Conservation (phyloP, 768 basidiomycete genomes). For the Candolleomyces eurysporus region DNA sequence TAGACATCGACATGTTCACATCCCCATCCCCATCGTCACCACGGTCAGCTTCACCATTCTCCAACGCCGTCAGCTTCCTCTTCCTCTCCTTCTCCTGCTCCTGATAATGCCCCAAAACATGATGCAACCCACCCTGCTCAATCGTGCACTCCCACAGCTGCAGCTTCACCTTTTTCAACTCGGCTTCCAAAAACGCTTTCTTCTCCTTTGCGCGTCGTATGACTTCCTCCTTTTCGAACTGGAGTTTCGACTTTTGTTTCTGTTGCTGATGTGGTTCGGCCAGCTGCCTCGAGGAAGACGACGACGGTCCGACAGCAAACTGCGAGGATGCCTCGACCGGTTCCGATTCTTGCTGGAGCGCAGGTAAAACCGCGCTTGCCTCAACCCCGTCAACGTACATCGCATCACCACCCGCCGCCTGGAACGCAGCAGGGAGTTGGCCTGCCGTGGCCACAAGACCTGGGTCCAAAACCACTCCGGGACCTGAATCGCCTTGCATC, state of each 20-base stretch:
- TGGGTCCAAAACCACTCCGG: too few relatives aligned
- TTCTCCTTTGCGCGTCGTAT: conserved; percentile 53
- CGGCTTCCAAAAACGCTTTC: conserved; percentile 47
- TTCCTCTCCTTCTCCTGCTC: conserved; percentile 12
- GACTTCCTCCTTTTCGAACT: conserved; percentile 29
- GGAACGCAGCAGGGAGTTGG: too few relatives aligned
- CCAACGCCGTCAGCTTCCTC: not conserved
- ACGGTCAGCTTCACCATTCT: too few relatives aligned
- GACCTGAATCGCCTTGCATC: too few relatives aligned
- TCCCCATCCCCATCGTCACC: not conserved
- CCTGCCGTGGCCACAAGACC: too few relatives aligned
- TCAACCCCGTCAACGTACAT: too few relatives aligned
- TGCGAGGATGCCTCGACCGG: too few relatives aligned
- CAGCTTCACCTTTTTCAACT: conserved; percentile 59
- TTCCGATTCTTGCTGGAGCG: too few relatives aligned
- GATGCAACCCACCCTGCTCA: conserved; percentile 61
- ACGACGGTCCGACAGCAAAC: too few relatives aligned
- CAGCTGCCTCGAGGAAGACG: not conserved
- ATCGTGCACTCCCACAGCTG: conserved; percentile 74
- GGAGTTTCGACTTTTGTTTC: not conserved
- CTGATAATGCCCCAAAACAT: conserved; percentile 36
- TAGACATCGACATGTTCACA: not conserved
- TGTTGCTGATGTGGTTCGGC: not conserved
- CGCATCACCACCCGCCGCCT: too few relatives aligned
- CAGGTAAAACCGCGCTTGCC: too few relatives aligned